Conservation (phyloP, 2,329 filamentous ascomycete species). For the Pyricularia sp. region DNA sequence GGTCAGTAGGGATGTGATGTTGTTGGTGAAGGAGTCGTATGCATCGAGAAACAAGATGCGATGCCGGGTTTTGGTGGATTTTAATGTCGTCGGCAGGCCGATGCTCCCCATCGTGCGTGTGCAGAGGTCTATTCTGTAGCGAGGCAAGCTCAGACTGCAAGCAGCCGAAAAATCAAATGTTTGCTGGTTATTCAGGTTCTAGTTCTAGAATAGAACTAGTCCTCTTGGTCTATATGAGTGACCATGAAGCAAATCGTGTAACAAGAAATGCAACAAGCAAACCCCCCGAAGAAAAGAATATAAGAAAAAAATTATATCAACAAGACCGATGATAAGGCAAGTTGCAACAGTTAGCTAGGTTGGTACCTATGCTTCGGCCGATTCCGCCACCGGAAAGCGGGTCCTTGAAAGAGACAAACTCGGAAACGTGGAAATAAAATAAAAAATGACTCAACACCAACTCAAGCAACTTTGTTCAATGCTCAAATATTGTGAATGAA, state of each 20-base stretch:
- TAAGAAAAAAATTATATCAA: neutral
- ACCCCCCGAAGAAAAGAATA: neutral
- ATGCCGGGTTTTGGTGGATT: conserved; percentile 3
- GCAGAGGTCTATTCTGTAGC: neutral
- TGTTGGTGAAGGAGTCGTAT: conserved; percentile 95
- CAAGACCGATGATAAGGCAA: neutral
- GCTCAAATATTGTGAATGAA: neutral
- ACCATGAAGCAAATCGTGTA: neutral
- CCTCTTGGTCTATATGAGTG: neutral
- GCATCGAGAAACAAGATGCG: conserved; percentile 83
- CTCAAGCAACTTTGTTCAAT: neutral
- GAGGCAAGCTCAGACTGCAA: neutral
- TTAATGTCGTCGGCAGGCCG: neutral
- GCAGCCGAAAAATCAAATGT: neutral
- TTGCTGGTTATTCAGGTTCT: neutral
- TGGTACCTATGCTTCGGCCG: neutral
- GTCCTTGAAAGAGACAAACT: neutral
- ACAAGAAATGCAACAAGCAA: neutral
- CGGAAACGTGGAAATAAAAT: neutral
- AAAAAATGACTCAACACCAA: neutral
- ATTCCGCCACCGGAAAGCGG: neutral
- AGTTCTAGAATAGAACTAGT: too few species aligned
- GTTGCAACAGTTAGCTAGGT: neutral
- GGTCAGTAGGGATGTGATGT: conserved; percentile 76
- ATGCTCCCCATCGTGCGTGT: neutral